phyloP scores from a whole-genome alignment of 371 early-diverging fungal genomes.

The Aphelidium insulamus region DNA sequence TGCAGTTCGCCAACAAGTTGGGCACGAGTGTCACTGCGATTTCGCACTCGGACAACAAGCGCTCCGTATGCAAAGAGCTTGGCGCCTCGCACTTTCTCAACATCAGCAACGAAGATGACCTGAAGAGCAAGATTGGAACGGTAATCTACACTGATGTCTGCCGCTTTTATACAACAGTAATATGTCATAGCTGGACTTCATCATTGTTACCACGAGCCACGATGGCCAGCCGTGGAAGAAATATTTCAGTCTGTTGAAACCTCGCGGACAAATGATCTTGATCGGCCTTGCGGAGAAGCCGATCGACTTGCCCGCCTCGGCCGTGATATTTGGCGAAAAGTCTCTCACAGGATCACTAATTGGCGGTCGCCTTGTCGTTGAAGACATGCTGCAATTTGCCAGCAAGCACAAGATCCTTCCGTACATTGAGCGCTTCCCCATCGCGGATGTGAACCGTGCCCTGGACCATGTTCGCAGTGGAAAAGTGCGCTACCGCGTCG shows the following conservation, averaged over 20 bases:
- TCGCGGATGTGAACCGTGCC: conserved; percentile 37
- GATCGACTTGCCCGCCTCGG: conserved; percentile 10
- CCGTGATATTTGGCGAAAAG: conserved; percentile 22
- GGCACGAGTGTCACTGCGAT: conserved; percentile 23
- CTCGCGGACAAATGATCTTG: conserved; percentile 21
- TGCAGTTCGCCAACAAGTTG: conserved; percentile 36
- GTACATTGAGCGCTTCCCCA: conserved; percentile 33
- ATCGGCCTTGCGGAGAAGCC: conserved; percentile 23
- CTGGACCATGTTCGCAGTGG: conserved; percentile 29
- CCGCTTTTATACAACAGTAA: too few species aligned
- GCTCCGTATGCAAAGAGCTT: conserved; percentile 31
- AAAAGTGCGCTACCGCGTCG: conserved; percentile 41
- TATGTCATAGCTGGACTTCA: conserved; percentile 15
- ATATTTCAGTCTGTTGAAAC: conserved; percentile 11
- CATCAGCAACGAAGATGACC: conserved; percentile 14
- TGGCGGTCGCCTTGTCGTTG: conserved; percentile 26
- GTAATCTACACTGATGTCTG: too few species aligned
- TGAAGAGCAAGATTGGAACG: too few species aligned
- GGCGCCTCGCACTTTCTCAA: conserved; percentile 34
- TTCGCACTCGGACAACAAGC: conserved; percentile 35
- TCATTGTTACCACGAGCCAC: conserved; percentile 18
- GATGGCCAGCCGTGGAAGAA: conserved; percentile 15
- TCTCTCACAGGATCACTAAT: conserved; percentile 41
- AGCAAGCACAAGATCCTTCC: conserved; percentile 36
- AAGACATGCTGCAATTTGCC: conserved; percentile 45